phyloP scores from a whole-genome alignment of 768 basidiomycete genomes.

The Suillus subaureus region DNA sequence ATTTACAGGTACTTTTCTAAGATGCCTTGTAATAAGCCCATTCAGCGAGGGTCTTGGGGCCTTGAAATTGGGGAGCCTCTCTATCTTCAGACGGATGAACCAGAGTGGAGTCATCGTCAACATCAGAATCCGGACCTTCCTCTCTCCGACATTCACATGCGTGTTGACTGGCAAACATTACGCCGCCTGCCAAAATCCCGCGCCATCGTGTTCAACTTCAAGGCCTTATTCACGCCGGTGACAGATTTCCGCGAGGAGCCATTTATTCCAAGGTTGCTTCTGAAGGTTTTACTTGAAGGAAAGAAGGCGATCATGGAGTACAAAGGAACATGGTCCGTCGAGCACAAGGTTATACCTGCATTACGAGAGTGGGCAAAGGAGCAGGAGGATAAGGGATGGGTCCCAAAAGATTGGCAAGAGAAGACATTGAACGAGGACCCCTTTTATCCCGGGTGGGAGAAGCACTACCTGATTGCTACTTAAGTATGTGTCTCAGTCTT shows the following conservation, averaged over 20 bases:
- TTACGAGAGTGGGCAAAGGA: constrained; percentile 48
- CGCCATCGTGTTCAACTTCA: constrained; percentile 56
- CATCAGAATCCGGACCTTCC: constrained; percentile 38
- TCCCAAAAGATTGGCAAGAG: constrained; percentile 50
- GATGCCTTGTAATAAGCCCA: constrained; percentile 48
- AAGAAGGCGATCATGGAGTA: constrained; percentile 44
- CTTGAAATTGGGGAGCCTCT: constrained; percentile 53
- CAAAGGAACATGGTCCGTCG: constrained; percentile 43
- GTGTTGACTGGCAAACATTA: constrained; percentile 60
- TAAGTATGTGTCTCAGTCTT: constrained; percentile 20
- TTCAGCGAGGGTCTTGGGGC: constrained; percentile 55
- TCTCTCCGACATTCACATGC: constrained; percentile 44
- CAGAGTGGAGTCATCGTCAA: constrained; percentile 37
- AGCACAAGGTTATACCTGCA: constrained; percentile 48
- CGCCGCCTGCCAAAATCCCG: constrained; percentile 48
- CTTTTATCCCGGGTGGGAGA: constrained; percentile 52
- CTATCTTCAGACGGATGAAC: constrained; percentile 43
- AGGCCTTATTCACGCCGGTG: constrained; percentile 53
- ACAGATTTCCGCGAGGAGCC: constrained; percentile 46
- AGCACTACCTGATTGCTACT: constrained; percentile 22
- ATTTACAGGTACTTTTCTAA: constrained; percentile 47
- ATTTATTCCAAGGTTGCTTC: constrained; percentile 48
- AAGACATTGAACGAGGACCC: constrained; percentile 53
- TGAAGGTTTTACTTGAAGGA: constrained; percentile 45
- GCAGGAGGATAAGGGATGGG: constrained; percentile 48